Percentiles rank a stretch among this genome's conserved stretches.
phyloP scores from a whole-genome alignment of 371 early-diverging fungal genomes.

The Zopfochytrium polystomum region DNA sequence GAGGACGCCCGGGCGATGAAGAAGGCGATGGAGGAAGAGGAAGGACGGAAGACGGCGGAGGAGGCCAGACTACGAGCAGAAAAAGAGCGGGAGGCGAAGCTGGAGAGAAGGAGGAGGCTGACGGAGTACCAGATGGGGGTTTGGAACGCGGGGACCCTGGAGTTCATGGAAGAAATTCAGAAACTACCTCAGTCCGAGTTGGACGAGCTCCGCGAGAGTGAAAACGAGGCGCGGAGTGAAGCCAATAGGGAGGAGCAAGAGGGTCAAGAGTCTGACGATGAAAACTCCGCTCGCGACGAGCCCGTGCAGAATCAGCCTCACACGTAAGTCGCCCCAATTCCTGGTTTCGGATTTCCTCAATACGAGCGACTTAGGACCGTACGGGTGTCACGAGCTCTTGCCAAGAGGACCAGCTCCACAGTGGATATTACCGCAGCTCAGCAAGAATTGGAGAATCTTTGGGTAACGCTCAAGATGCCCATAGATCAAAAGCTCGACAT shows the following conservation, averaged over 20 bases:
- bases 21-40: constrained; percentile 23
- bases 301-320: no score
- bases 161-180: constrained; percentile 43
- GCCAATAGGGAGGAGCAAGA: neutral
- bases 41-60: constrained; percentile 21
- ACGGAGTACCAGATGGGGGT: constrained; percentile 29
- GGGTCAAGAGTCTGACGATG: constrained; percentile 1
- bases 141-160: constrained; percentile 49
- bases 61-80: constrained; percentile 10
- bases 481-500: constrained; percentile 48
- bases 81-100: constrained; percentile 28
- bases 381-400: constrained; percentile 4
- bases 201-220: constrained; percentile 1
- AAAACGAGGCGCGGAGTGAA: neutral
- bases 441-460: constrained; percentile 40
- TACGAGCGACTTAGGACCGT: no score
- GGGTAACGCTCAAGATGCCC: constrained; percentile 50
- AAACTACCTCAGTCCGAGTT: neutral
- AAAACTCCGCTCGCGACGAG: neutral
- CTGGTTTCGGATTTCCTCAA: no score
- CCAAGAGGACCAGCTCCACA: constrained; percentile 21
- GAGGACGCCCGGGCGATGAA: constrained; percentile 28
- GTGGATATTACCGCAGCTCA: constrained; percentile 38
- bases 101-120: constrained; percentile 26
- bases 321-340: no score